Percentiles rank a stretch among this genome's conserved stretches.
Conservation (phyloP, 108 stramenopile genomes). For the Asterionellopsis glacialis region DNA sequence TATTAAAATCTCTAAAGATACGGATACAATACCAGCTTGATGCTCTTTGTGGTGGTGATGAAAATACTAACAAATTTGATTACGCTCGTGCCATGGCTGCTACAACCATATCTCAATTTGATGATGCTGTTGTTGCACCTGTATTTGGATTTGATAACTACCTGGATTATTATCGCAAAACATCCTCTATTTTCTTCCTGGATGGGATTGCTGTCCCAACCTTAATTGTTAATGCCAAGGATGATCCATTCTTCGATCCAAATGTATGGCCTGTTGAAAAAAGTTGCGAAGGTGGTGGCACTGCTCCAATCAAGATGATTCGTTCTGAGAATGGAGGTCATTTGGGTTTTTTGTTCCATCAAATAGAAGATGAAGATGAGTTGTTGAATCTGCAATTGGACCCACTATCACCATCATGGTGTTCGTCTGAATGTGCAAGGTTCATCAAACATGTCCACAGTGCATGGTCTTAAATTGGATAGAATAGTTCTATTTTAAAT, state of each 20-base stretch:
- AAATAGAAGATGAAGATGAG: conserved; percentile 15
- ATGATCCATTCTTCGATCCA: conserved; percentile 79
- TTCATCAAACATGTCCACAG: too few relatives aligned
- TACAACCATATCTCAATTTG: conserved; percentile 67
- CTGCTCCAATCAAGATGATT: conserved; percentile 45
- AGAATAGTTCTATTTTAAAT: too few relatives aligned
- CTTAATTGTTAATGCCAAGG: conserved; percentile 58
- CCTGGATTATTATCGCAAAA: conserved; percentile 73
- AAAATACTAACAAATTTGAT: conserved; percentile 31
- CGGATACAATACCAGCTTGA: conserved; percentile 38
- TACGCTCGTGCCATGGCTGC: conserved; percentile 37
- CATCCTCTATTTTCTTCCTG: conserved; percentile 44
- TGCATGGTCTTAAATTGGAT: too few relatives aligned
- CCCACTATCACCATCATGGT: too few relatives aligned
- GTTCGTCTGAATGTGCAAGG: too few relatives aligned
- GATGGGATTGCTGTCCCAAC: conserved; percentile 60
- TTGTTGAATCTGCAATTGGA: neutral
- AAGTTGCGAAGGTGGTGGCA: conserved; percentile 27
- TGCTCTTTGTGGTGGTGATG: conserved; percentile 29
- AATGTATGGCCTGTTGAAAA: conserved; percentile 38
- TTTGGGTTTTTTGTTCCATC: conserved; percentile 49
- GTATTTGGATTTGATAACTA: conserved; percentile 66
- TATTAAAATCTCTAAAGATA: conserved; percentile 52
- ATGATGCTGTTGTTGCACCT: conserved; percentile 59
- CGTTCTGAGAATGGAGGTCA: conserved; percentile 63